A percentile compares a stretch with the other conserved stretches of the same genome.
Evolutionary conservation across 202 grass and related monocot genomes (phyloP).

Genomic region (Panicum virgatum): DNA sequence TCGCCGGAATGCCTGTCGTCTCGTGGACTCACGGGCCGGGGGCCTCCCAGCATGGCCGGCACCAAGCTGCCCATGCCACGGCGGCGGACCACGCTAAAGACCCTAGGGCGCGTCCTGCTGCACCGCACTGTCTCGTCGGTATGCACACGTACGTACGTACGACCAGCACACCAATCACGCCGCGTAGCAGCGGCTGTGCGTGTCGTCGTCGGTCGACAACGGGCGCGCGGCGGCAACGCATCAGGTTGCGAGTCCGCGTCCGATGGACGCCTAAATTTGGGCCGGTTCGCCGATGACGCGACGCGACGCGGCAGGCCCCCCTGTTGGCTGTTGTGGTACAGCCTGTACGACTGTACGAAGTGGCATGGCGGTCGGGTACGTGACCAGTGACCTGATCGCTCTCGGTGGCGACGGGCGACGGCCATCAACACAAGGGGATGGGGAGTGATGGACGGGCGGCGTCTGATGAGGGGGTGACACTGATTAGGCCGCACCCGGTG

Average conservation of each 20-base stretch:
- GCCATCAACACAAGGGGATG: neutral
- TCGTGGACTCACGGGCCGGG: too few species aligned
- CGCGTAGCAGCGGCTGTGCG: too few species aligned
- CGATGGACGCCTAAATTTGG: neutral
- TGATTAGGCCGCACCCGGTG: neutral
- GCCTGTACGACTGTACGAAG: conserved; percentile 22
- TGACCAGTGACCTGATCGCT: neutral
- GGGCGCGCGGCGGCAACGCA: too few species aligned
- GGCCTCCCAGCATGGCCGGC: neutral
- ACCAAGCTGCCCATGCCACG: neutral
- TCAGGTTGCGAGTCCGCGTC: conserved; percentile 34
- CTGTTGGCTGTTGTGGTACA: neutral
- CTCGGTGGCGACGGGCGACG: neutral
- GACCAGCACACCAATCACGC: neutral
- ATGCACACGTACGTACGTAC: conserved; percentile 2
- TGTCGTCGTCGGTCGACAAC: neutral
- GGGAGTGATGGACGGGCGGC: neutral
- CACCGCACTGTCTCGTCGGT: neutral
- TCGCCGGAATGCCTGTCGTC: neutral
- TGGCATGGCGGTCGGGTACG: neutral
- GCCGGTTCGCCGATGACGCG: neutral
- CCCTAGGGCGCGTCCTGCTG: neutral
- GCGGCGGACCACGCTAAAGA: conserved; percentile 7
- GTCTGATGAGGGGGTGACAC: neutral
- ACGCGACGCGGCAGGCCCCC: neutral